phyloP scores from a whole-genome alignment of 768 basidiomycete species.

The Tephrocybe sp. region DNA sequence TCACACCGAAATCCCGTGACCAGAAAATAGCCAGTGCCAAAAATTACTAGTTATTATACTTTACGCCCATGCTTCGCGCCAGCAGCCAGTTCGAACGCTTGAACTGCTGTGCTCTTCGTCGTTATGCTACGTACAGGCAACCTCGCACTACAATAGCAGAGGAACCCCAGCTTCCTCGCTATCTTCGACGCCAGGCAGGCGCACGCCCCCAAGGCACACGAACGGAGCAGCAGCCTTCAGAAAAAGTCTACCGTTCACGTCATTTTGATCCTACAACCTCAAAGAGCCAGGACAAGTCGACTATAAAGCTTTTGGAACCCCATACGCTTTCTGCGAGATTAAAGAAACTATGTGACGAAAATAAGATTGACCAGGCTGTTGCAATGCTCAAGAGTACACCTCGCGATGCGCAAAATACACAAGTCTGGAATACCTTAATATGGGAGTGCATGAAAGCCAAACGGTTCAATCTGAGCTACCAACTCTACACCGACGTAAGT shows the following conservation, averaged over 20 bases:
- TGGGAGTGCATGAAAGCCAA: constrained; percentile 56
- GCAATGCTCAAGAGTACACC: constrained; percentile 66
- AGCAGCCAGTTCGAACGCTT: constrained; percentile 5
- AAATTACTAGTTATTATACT: constrained; percentile 5
- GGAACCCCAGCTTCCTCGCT: constrained; percentile 23
- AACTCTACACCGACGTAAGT: constrained; percentile 68
- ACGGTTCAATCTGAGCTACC: constrained; percentile 57
- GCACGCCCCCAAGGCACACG: background rate
- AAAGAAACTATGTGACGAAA: constrained; percentile 52
- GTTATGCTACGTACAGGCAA: constrained; percentile 4
- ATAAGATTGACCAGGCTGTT: constrained; percentile 61
- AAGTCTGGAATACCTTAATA: constrained; percentile 80
- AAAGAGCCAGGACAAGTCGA: constrained; percentile 23
- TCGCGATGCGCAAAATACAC: constrained; percentile 68
- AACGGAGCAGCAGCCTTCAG: constrained; percentile 8
- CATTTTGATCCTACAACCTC: constrained; percentile 33
- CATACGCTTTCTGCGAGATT: constrained; percentile 59
- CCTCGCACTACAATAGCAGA: background rate
- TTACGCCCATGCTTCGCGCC: constrained; percentile 8
- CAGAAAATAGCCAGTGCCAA: background rate
- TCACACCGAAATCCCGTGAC: constrained; percentile 17
- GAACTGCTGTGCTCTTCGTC: constrained; percentile 1
- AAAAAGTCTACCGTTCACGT: constrained; percentile 33
- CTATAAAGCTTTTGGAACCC: constrained; percentile 51
- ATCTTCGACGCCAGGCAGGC: constrained; percentile 25